Conservation (phyloP, 495 filamentous ascomycete species). For the Usnea hakonensis region DNA sequence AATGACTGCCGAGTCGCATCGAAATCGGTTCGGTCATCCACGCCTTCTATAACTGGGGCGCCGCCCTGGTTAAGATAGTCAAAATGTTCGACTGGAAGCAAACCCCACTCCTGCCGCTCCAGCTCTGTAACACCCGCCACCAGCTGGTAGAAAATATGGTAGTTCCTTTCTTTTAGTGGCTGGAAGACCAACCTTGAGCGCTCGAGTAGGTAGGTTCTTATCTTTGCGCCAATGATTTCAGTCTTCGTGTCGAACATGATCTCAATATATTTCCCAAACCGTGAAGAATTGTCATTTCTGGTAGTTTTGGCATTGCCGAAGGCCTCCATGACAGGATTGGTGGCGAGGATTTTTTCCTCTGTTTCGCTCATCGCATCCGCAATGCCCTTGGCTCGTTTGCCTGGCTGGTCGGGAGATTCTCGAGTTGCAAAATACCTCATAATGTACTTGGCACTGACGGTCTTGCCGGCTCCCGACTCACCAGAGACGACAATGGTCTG, state of each 20-base stretch:
- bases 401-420: slow-evolving; percentile 84
- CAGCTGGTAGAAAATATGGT: slow-evolving; percentile 98
- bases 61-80: slow-evolving; percentile 96
- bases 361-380: slow-evolving; percentile 93
- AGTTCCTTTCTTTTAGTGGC: slow-evolving; percentile 94
- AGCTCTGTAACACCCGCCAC: slow-evolving; percentile 86
- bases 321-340: slow-evolving; percentile 99
- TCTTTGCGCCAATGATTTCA: slow-evolving; percentile 96
- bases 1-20: slow-evolving; percentile 78
- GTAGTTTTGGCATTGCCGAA: slow-evolving; percentile 99
- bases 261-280: slow-evolving; percentile 99
- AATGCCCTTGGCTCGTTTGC: slow-evolving; percentile 67
- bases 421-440: slow-evolving; percentile 99
- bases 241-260: slow-evolving; percentile 96
- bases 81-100: slow-evolving; percentile 81
- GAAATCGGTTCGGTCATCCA: slow-evolving; percentile 95
- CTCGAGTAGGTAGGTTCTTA: slow-evolving; percentile 91
- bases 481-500: slow-evolving; percentile 98
- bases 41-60: slow-evolving; percentile 80
- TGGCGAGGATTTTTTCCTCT: slow-evolving; percentile 95
- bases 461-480: slow-evolving; percentile 97
- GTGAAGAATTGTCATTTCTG: slow-evolving; percentile 96
- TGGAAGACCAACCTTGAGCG: slow-evolving; percentile 97
- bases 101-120: slow-evolving; percentile 67
- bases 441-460: slow-evolving; percentile 98